A percentile compares a stretch with the other conserved stretches of the same genome.
phyloP scores from a whole-genome alignment of 768 basidiomycete genomes.

The Panaeolus papilionaceus region DNA sequence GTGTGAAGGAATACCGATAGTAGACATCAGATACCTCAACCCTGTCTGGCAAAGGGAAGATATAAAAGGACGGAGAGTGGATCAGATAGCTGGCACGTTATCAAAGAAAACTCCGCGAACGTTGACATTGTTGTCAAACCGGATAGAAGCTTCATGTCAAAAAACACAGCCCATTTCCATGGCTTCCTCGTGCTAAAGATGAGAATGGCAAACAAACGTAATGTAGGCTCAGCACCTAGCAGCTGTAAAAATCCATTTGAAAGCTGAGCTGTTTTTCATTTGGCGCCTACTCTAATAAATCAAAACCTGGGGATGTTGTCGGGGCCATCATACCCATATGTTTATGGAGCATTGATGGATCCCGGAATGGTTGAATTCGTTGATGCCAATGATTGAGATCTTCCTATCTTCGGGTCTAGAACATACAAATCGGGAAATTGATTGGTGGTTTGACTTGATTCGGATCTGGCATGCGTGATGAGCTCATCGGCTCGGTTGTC shows the following conservation, averaged over 20 bases:
- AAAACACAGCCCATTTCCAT: neutral
- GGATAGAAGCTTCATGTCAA: conserved; percentile 7
- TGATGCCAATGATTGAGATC: conserved; percentile 4
- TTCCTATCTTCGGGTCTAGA: neutral
- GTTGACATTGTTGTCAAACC: conserved; percentile 4
- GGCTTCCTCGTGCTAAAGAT: neutral
- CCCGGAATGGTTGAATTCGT: conserved; percentile 13
- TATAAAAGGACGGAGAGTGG: neutral
- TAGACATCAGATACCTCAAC: neutral
- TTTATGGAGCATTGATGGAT: conserved; percentile 4
- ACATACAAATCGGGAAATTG: conserved; percentile 11
- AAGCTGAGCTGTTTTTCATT: neutral
- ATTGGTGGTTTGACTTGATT: conserved; percentile 10
- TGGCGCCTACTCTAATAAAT: neutral
- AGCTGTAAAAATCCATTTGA: neutral
- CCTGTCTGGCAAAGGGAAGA: neutral
- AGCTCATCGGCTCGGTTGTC: neutral
- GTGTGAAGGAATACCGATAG: neutral
- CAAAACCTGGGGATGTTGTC: neutral
- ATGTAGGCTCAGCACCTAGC: neutral
- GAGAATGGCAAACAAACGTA: neutral
- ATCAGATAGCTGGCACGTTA: conserved; percentile 18
- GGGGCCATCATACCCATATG: neutral
- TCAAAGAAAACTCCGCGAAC: conserved; percentile 6
- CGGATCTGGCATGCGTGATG: neutral